phyloP scores from a whole-genome alignment of 2,329 filamentous ascomycete species.

The Hypoxylon sp. region DNA sequence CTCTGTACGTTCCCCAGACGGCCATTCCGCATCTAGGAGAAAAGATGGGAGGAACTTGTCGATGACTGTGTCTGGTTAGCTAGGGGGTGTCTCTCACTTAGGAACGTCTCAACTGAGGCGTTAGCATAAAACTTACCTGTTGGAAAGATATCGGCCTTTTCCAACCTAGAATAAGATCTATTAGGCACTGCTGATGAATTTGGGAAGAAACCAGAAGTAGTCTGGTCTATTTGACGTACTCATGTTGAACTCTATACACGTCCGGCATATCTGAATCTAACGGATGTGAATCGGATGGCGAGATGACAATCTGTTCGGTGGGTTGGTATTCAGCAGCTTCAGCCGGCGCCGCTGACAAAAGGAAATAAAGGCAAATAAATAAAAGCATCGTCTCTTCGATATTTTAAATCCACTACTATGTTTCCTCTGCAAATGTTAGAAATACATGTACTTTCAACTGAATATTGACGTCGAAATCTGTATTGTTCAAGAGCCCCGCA shows the following conservation, averaged over 20 bases:
- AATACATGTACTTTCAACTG: background rate
- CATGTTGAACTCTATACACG: conserved; percentile 34
- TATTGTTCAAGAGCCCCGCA: conserved; percentile 30
- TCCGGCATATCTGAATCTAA: conserved; percentile 32
- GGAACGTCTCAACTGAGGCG: background rate
- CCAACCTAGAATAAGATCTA: conserved; percentile 17
- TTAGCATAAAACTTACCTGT: conserved; percentile 50
- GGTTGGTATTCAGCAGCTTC: conserved; percentile 9
- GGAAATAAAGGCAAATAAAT: conserved; percentile 7
- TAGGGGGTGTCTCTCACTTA: background rate
- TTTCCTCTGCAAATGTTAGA: background rate
- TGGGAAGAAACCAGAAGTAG: background rate
- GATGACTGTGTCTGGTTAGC: conserved; percentile 59
- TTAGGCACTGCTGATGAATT: conserved; percentile 4
- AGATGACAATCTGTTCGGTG: conserved; percentile 22
- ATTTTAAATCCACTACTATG: background rate
- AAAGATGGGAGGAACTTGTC: conserved; percentile 71
- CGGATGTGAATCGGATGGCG: background rate
- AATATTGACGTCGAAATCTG: conserved; percentile 10
- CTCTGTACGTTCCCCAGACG: conserved; percentile 59
- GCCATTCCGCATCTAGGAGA: conserved; percentile 65
- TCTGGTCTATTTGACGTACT: conserved; percentile 16
- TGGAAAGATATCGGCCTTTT: conserved; percentile 43
- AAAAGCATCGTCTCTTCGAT: conserved; percentile 5
- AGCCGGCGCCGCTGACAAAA: conserved; percentile 12